Evolutionary conservation across 116 monocot genomes (phyloP), one percentile per base, ranked within the genome.

Genomic region (Iris pallida): DNA sequence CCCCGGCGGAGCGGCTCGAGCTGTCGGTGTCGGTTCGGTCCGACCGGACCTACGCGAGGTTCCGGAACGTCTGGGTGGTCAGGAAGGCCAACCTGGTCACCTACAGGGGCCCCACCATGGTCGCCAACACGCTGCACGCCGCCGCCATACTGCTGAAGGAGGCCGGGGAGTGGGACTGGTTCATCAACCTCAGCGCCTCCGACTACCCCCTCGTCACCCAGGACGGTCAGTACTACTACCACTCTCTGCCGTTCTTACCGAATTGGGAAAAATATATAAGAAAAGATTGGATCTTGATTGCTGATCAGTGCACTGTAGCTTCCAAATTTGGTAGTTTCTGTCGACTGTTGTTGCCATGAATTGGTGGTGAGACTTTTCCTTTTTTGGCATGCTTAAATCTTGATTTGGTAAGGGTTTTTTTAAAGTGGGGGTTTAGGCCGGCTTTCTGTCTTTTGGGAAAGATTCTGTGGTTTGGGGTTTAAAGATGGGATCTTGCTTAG

Each of bases 91-190:
- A 82, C 16, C 71, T 82, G 43, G 82, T 82, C 40, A 82, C 82
- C 16, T 82, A 82, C 52, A 54, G 82, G 62, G 82, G 82, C 2
- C 82, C 82, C 8, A 82, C 82, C 12, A 82, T 82, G 82, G 82
- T 82, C 16, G 66, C 82, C 5, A 82, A 82, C 62, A 82, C 82
- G 20, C 78, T 82, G 61, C 82, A 82, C 57, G 82, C 82, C 8
- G 82, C 82, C 16, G 74, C 82, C n/a, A 82, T 82, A 40, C 55
- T 82, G 54, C 63, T 82, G 7, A 78, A 75, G 70, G 78, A 82
- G 47, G 78, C 67, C 17, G 82, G 82, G 13, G 74, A 82, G 14
- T 82, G 82, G 82, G 82, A 82, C 18, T 82, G 82, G 82, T 82
- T 82, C 56, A 82, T 82, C 64, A 82, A 82, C 43, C 71, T 82